Evolutionary conservation across 495 filamentous ascomycete genomes (phyloP).

Genomic region (Mycothermus thermophilus): DNA sequence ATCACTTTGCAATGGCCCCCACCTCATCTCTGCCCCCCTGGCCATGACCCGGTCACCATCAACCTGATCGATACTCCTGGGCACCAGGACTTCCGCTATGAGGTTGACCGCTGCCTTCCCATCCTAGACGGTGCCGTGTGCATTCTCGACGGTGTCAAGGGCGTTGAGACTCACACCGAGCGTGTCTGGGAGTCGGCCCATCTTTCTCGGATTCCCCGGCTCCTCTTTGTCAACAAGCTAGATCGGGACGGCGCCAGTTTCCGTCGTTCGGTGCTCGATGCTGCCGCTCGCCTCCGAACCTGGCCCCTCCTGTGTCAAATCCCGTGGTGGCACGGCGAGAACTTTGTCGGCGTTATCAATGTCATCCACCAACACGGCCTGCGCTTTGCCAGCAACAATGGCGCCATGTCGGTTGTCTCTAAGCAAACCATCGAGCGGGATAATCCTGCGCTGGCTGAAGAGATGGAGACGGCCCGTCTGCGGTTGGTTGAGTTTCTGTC

Average conservation of each 20-base stretch:
- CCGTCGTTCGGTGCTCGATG: slow-evolving; percentile 70
- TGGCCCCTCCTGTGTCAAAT: slow-evolving; percentile 91
- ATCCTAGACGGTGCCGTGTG: slow-evolving; percentile 92
- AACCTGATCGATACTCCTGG: slow-evolving; percentile 97
- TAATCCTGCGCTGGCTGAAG: slow-evolving; percentile 40
- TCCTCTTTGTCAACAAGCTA: slow-evolving; percentile 91
- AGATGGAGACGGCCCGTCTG: slow-evolving; percentile 61
- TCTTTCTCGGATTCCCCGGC: slow-evolving; percentile 68
- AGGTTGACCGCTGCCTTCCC: slow-evolving; percentile 83
- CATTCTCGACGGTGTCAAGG: slow-evolving; percentile 91
- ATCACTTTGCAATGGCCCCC: slow-evolving; percentile 81
- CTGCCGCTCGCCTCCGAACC: slow-evolving; percentile 60
- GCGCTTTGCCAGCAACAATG: slow-evolving; percentile 33
- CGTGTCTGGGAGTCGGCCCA: slow-evolving; percentile 90
- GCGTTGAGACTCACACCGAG: slow-evolving; percentile 96
- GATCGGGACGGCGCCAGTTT: slow-evolving; percentile 92
- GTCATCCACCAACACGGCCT: slow-evolving; percentile 45
- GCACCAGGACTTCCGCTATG: slow-evolving; percentile 96
- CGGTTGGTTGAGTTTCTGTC: slow-evolving; percentile 71
- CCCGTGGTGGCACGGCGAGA: slow-evolving; percentile 77
- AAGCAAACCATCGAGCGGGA: slow-evolving; percentile 20
- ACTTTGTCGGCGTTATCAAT: slow-evolving; percentile 72
- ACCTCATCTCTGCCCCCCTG: slow-evolving; percentile 18
- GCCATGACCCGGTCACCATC: slow-evolving; percentile 40
- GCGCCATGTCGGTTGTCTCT: slow-evolving; percentile 43